phyloP scores from a whole-genome alignment of 495 filamentous ascomycete species.

The Tricharina praecox region DNA sequence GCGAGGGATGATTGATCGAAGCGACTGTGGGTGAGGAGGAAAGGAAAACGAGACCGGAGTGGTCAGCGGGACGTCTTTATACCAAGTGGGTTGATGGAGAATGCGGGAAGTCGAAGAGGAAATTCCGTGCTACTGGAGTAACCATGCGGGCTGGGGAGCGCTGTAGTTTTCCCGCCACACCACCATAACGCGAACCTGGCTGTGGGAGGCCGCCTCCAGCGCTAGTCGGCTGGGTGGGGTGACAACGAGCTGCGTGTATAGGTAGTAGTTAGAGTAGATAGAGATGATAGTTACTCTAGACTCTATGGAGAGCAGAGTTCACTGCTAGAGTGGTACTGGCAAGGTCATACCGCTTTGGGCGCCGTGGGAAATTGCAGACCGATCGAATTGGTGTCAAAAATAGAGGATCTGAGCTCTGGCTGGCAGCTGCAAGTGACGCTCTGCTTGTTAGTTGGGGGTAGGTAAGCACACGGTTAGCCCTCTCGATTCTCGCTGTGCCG shows the following conservation, averaged over 20 bases:
- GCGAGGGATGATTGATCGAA: constrained; percentile 12
- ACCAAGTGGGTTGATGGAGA: background rate
- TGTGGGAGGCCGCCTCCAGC: background rate
- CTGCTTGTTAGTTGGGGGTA: background rate
- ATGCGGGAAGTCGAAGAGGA: background rate
- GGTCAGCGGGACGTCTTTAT: background rate
- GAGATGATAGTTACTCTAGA: background rate
- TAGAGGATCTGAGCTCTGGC: constrained; percentile 1
- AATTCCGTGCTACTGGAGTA: background rate
- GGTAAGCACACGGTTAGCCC: too few species aligned
- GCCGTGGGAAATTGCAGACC: background rate
- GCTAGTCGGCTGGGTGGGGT: background rate
- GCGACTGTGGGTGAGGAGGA: constrained; percentile 25
- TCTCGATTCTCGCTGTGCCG: too few species aligned
- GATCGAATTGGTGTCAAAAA: background rate
- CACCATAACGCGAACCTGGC: background rate
- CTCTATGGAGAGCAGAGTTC: background rate
- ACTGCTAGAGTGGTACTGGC: background rate
- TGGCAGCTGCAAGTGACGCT: background rate
- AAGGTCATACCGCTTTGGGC: background rate
- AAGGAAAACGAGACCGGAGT: constrained; percentile 25
- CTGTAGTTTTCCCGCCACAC: background rate
- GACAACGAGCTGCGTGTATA: background rate
- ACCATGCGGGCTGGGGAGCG: background rate
- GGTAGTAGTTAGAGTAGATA: too few species aligned